Percentiles rank a stretch among this genome's conserved stretches.
These are phyloP conservation scores for Ophiostoma ulmi DNA, from an alignment of 2,329 filamentous ascomycete genomes.

Conservation along the genomic window DNA sequence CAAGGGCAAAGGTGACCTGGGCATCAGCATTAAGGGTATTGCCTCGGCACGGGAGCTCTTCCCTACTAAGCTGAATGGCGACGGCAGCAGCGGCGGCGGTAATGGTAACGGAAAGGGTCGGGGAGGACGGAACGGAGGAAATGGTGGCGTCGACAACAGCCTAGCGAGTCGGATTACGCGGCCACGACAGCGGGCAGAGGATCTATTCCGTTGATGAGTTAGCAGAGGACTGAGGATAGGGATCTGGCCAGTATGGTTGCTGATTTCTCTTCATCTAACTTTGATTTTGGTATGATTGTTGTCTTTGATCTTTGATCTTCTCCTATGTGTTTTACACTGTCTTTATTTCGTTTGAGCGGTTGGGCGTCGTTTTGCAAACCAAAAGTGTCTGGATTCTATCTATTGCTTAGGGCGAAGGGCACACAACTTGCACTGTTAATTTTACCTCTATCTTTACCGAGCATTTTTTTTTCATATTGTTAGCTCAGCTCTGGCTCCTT, in stretches of 20 bases:
- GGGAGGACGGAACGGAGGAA: slow-evolving; percentile 50
- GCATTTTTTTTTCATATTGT: not conserved
- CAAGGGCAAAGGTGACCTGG: slow-evolving; percentile 34
- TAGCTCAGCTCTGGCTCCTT: not conserved
- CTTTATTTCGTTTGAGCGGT: not conserved
- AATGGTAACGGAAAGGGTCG: slow-evolving; percentile 38
- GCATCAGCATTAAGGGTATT: slow-evolving; percentile 60
- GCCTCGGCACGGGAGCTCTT: slow-evolving; percentile 62
- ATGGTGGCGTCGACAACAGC: slow-evolving; percentile 63
- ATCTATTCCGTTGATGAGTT: slow-evolving; percentile 59
- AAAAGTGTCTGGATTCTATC: not conserved
- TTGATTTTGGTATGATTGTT: too few species aligned
- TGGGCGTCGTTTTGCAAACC: slow-evolving; percentile 3
- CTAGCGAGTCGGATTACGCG: slow-evolving; percentile 50
- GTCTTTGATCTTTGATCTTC: not conserved
- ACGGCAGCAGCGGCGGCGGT: slow-evolving; percentile 6
- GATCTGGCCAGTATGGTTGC: not conserved
- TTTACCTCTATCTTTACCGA: not conserved
- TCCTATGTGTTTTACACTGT: not conserved
- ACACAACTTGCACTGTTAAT: not conserved
- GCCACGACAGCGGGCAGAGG: slow-evolving; percentile 63
- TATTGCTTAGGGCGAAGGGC: not conserved
- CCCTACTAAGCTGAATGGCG: slow-evolving; percentile 53
- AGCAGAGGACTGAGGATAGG: not conserved
- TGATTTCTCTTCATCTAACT: not conserved